These are phyloP conservation scores for Amphicarpaea edgeworthii DNA, from an alignment of 306 rosid genomes.

Conservation along the genomic window DNA sequence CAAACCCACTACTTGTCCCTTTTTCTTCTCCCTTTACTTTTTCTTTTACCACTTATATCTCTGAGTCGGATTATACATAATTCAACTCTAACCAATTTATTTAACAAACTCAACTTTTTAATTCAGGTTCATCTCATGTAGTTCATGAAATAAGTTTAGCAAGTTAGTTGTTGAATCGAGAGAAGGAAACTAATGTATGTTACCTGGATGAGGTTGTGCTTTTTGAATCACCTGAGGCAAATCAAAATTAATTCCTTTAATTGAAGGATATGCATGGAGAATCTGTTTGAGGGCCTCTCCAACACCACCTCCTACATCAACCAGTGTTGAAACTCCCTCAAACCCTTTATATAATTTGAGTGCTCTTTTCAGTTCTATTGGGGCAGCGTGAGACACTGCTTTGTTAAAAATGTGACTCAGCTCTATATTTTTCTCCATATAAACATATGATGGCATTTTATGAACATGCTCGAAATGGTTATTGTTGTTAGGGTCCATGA, in stretches of 20 bases:
- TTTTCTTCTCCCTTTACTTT: no score
- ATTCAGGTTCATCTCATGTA: no score
- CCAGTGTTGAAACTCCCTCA: neutral
- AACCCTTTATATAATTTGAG: neutral
- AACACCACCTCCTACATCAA: constrained; percentile 18
- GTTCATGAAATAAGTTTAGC: no score
- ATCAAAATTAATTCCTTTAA: constrained; percentile 2
- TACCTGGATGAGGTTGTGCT: neutral
- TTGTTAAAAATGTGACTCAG: neutral
- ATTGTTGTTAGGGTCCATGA: neutral
- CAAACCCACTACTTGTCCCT: no score
- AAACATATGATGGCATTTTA: neutral
- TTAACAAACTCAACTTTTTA: no score
- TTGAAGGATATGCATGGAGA: neutral
- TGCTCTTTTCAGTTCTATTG: neutral
- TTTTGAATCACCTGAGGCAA: neutral
- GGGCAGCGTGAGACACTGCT: neutral
- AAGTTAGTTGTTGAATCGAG: no score
- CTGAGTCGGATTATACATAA: no score
- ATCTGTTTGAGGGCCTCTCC: neutral
- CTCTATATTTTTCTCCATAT: neutral
- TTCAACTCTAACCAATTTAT: no score
- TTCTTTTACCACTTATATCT: no score
- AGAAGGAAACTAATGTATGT: neutral
- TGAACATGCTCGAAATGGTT: neutral